These are phyloP conservation scores for Camelina hispida DNA, from an alignment of 345 rosid genomes.

Conservation along the genomic window DNA sequence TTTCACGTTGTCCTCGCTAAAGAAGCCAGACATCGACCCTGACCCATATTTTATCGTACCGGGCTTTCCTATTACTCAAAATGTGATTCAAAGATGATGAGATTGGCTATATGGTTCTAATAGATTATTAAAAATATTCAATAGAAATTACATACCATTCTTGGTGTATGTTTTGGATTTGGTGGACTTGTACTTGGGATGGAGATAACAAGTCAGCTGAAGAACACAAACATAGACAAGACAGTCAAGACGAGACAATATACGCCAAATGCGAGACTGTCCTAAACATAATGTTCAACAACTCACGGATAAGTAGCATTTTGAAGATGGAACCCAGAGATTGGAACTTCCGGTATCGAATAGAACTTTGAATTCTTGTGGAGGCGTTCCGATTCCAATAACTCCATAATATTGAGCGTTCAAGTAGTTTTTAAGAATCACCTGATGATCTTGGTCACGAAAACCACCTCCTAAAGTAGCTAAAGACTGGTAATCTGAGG, in stretches of 20 bases:
- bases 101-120: neutral
- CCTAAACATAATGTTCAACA: neutral
- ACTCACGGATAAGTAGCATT: slow-evolving; percentile 71
- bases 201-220: slow-evolving; percentile 82
- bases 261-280: neutral
- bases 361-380: slow-evolving; percentile 74
- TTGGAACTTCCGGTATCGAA: slow-evolving; percentile 90
- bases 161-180: slow-evolving; percentile 62
- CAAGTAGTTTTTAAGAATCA: slow-evolving; percentile 74
- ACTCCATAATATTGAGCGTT: slow-evolving; percentile 82
- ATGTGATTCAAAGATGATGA: neutral
- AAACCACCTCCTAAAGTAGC: slow-evolving; percentile 15
- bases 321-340: slow-evolving; percentile 86
- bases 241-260: neutral
- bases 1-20: slow-evolving; percentile 72
- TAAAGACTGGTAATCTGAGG: slow-evolving; percentile 6
- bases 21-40: slow-evolving; percentile 76
- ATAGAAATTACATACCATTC: slow-evolving; percentile 46
- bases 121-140: neutral
- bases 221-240: slow-evolving; percentile 26
- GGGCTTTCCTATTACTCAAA: slow-evolving; percentile 52
- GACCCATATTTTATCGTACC: slow-evolving; percentile 71
- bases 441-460: slow-evolving; percentile 38
- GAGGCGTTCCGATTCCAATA: slow-evolving; percentile 73
- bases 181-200: slow-evolving; percentile 69